Evolutionary conservation across 768 basidiomycete genomes (phyloP).

Genomic region (Agaricus blazei): DNA sequence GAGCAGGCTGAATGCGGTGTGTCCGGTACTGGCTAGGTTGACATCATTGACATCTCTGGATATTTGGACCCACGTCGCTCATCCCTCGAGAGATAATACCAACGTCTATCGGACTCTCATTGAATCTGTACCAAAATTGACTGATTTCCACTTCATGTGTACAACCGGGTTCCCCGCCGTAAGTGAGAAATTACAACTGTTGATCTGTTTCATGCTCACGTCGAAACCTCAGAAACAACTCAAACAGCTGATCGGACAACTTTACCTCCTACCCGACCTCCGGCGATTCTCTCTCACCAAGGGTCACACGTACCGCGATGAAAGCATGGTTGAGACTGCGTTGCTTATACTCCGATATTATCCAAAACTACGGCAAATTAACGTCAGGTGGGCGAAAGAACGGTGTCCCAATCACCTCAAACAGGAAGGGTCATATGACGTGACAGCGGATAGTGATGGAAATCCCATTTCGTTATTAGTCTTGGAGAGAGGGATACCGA

Average conservation of each 20-base stretch:
- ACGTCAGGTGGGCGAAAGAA: slow-evolving; percentile 44
- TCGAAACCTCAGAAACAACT: slow-evolving; percentile 32
- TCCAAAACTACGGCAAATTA: slow-evolving; percentile 34
- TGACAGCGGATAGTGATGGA: slow-evolving; percentile 20
- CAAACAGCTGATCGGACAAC: slow-evolving; percentile 32
- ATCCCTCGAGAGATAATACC: slow-evolving; percentile 26
- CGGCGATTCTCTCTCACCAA: slow-evolving; percentile 44
- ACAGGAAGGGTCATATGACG: slow-evolving; percentile 40
- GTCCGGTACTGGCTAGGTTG: slow-evolving; percentile 28
- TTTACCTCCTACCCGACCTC: slow-evolving; percentile 33
- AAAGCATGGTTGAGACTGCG: slow-evolving; percentile 39
- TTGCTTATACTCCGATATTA: slow-evolving; percentile 29
- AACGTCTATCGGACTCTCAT: slow-evolving; percentile 31
- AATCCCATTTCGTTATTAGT: slow-evolving; percentile 22
- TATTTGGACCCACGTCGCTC: slow-evolving; percentile 41
- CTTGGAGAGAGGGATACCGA: slow-evolving; percentile 36
- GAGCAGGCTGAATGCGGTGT: slow-evolving; percentile 25
- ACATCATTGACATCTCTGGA: slow-evolving; percentile 36
- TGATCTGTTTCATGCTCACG: not conserved
- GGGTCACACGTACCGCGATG: slow-evolving; percentile 41
- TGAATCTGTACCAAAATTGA: slow-evolving; percentile 30
- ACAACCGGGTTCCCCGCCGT: slow-evolving; percentile 40
- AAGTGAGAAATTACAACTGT: slow-evolving; percentile 12
- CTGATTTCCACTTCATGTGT: slow-evolving; percentile 48
- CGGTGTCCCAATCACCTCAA: slow-evolving; percentile 43